Percentiles rank a stretch among this genome's conserved stretches.
phyloP scores from a whole-genome alignment of 2,329 filamentous ascomycete species.

The Sclerotinia nivalis region DNA sequence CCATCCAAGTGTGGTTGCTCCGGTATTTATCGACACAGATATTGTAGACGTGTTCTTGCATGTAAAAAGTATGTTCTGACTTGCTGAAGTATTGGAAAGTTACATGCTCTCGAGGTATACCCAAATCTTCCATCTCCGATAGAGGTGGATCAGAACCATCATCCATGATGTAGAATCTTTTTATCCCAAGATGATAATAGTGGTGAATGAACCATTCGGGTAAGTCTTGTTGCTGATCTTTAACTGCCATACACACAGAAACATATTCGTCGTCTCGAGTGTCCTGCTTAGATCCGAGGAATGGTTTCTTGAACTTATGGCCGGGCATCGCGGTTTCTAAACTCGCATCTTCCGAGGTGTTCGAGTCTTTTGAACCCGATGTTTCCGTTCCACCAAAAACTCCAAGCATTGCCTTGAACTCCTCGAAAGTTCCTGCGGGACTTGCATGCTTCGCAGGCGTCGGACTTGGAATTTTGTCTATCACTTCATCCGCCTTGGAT shows the following conservation, averaged over 20 bases:
- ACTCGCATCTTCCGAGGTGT: not conserved
- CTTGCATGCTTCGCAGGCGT: not conserved
- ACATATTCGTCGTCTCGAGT: constrained; percentile 31
- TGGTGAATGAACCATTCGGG: constrained; percentile 38
- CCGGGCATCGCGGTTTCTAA: not conserved
- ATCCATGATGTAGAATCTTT: constrained; percentile 39
- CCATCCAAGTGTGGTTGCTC: constrained; percentile 41
- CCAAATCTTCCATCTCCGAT: constrained; percentile 27
- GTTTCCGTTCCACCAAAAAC: not conserved
- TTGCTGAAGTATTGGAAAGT: constrained; percentile 32
- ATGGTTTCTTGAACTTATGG: constrained; percentile 12
- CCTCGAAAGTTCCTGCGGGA: constrained; percentile 23
- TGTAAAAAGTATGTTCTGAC: constrained; percentile 9
- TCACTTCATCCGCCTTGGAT: not conserved
- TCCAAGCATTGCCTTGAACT: constrained; percentile 23
- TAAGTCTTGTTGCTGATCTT: constrained; percentile 34
- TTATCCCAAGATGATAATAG: constrained; percentile 37
- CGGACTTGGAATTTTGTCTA: not conserved
- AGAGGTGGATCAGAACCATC: constrained; percentile 36
- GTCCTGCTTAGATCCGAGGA: constrained; percentile 16
- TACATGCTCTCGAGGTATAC: constrained; percentile 30
- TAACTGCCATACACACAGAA: constrained; percentile 36
- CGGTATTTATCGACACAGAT: constrained; percentile 34
- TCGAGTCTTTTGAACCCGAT: not conserved
- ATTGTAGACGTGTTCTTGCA: constrained; percentile 32